Base-by-base conservation (phyloP, 2,329 filamentous ascomycete species). In the Cytospora paraplurivora region DNA sequence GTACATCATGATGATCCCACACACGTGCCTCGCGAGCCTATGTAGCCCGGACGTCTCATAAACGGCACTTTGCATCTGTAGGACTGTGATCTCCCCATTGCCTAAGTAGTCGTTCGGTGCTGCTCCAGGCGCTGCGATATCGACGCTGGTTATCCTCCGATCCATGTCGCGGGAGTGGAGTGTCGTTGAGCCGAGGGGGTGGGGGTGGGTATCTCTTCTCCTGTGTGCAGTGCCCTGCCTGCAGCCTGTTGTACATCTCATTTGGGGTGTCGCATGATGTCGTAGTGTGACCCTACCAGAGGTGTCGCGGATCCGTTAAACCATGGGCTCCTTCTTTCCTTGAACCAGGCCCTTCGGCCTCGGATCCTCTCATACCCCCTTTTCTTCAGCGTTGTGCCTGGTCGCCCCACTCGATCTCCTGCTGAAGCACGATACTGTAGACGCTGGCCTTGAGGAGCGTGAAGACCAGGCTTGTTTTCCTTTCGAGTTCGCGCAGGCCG, bases 401-500 rank as follows among this genome's bases (percentile, higher is more conserved):
- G 69, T 82, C 82, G 56, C 86, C 90, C 77, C 88, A 91, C 67
- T 89, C 88, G 71, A 96, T 92, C 84, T 98, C 92, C 83, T 98
- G 94, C 84, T 99, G 94, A 80, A 99, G 77, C 66, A 99, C 93
- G 79, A 99, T 99, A 74, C 91, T 96, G 79, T 99, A 99, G 68
- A 99, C 95, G 76, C 94, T 98, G 19, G 95, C 94, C 81, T 99
- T 99, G 74, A 99, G 84, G 74, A 98, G 78, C 67, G 95, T 99
- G 77, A 96, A 98, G 27, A 97, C 94, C 61, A 97, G 81, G 69
- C 92, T 93, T 51, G 94, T 97, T 82, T 98, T 97, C 70, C 95
- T 84, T 81, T 99, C 95, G 61, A 99, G 81, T 51, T 93, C 88
- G 60, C 95, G 83, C 70, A 99, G 82, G 10, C 91, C 89, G 75